A percentile compares a stretch with the other conserved stretches of the same genome.
phyloP scores from a whole-genome alignment of 2,329 filamentous ascomycete genomes.

The Leptoxyphium fumago region DNA sequence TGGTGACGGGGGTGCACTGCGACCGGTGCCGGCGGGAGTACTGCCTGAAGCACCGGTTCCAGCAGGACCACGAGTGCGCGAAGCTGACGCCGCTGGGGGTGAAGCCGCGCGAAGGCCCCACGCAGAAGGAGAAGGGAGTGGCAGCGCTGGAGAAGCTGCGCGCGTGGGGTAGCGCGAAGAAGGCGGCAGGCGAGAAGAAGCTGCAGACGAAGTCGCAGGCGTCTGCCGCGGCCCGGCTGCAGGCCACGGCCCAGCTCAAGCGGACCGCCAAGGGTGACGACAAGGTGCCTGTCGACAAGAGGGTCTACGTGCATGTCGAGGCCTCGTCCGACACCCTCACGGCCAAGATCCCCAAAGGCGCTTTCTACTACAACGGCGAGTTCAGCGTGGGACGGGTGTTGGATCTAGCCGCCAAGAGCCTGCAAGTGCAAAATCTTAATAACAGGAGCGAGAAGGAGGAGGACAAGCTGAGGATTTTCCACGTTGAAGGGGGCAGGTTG shows the following conservation, averaged over 20 bases:
- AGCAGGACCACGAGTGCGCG: slow-evolving; percentile 71
- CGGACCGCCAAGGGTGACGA: slow-evolving; percentile 80
- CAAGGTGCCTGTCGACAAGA: slow-evolving; percentile 63
- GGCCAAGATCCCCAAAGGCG: slow-evolving; percentile 57
- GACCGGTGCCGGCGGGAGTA: slow-evolving; percentile 56
- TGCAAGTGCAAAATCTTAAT: slow-evolving; percentile 75
- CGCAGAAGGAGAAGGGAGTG: slow-evolving; percentile 48
- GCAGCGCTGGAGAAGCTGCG: slow-evolving; percentile 64
- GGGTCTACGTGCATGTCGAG: slow-evolving; percentile 83
- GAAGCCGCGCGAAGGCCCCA: slow-evolving; percentile 25
- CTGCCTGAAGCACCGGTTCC: slow-evolving; percentile 62
- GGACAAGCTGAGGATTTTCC: slow-evolving; percentile 73
- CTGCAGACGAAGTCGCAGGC: slow-evolving; percentile 40
- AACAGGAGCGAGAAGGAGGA: slow-evolving; percentile 63
- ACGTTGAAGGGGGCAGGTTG: slow-evolving; percentile 77
- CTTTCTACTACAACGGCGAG: slow-evolving; percentile 42
- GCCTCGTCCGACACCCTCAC: slow-evolving; percentile 76
- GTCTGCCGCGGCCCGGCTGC: slow-evolving; percentile 47
- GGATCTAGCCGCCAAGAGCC: slow-evolving; percentile 58
- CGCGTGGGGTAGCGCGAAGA: slow-evolving; percentile 64
- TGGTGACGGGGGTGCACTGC: slow-evolving; percentile 58
- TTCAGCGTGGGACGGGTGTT: slow-evolving; percentile 82
- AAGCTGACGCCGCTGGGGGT: slow-evolving; percentile 52
- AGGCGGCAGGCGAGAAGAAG: slow-evolving; percentile 16
- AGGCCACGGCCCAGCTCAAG: slow-evolving; percentile 66